Evolutionary conservation across 352 stramenopile species (phyloP), one percentile per base, ranked within the genome.

Genomic region (Peronospora destructor): DNA sequence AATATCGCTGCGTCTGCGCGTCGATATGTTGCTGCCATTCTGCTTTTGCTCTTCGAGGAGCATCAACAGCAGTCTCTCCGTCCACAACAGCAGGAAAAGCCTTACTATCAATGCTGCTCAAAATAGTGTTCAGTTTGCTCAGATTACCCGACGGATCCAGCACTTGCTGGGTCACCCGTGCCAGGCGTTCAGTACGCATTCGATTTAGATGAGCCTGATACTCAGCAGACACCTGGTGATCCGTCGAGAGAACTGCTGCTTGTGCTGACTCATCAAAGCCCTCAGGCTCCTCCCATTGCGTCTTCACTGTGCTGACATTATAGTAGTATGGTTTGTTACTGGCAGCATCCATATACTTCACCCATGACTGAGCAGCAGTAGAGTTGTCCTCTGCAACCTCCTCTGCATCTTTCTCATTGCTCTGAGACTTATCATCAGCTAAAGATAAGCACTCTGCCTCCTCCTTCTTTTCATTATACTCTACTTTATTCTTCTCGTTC

Each of bases 1-100:
- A 94, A 56, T 84, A 90, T 12, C 73, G 67, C 55, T 90, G 72
- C 11, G 73, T 81, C 25, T 87, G 75, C 6, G 79, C 67, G 32
- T 94, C 84, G n/a, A 84, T 69, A 57, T 94, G 80, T 46, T 94
- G 82, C 52, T 90, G 76, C 84, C 84, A 94, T 41, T 87, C 71
- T 28, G 68, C 58, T 53, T 69, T 83, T 36, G 36, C 34, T 34
- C 19, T 55, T 33, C 35, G 41, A 35, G 42, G 12, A 43, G 0
- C 40, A 47, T 16, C 52, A 7, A 13, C 17, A 17, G 3, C 42
- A 6, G 42, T 47, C 5, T 67, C 44, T 4, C 8, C 46, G 16
- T 49, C 57, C 0, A 23, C 26, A 23, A 2, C 6, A 30, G 35
- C 39, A 37, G 35, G 49, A 45, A 34, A 21, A 34, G 52, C 28